Conservation (phyloP, 2,329 filamentous ascomycete genomes). For the Phaeomoniella chlamydospora region DNA sequence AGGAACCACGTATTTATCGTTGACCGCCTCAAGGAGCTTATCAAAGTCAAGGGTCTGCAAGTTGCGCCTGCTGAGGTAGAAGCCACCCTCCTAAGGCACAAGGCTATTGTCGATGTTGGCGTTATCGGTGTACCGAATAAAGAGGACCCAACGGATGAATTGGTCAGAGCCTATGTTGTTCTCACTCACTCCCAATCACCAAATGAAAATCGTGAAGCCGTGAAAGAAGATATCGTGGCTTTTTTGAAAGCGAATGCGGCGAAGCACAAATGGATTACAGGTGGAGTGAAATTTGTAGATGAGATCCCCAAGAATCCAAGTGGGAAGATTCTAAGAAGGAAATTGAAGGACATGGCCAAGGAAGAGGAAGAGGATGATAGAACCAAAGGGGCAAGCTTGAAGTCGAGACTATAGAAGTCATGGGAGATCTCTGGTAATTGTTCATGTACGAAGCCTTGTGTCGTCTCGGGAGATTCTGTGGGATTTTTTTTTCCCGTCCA, state of each 20-base stretch:
- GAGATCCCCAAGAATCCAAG: conserved; percentile 22
- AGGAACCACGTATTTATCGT: conserved; percentile 10
- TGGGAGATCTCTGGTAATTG: no score
- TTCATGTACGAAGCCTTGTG: no score
- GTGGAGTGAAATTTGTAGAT: conserved; percentile 29
- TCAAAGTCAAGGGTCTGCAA: conserved; percentile 48
- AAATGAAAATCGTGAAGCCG: conserved; percentile 51
- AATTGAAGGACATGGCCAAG: conserved; percentile 22
- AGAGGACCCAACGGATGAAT: conserved; percentile 19
- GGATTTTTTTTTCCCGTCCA: no score
- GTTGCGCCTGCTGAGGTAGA: conserved; percentile 48
- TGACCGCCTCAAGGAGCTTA: conserved; percentile 33
- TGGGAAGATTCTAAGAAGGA: conserved; percentile 27
- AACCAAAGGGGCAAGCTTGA: no score
- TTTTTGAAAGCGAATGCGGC: not conserved
- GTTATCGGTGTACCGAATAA: conserved; percentile 46
- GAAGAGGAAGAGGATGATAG: no score
- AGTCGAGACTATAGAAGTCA: no score
- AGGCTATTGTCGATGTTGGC: conserved; percentile 47
- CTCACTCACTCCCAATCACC: conserved; percentile 64
- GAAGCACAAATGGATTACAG: conserved; percentile 15
- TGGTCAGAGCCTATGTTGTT: conserved; percentile 55
- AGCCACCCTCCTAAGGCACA: conserved; percentile 39
- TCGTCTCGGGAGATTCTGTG: no score
- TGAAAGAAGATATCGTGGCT: not conserved